Conservation (phyloP, 257 asterid species). For the Euphrasia confusa region DNA sequence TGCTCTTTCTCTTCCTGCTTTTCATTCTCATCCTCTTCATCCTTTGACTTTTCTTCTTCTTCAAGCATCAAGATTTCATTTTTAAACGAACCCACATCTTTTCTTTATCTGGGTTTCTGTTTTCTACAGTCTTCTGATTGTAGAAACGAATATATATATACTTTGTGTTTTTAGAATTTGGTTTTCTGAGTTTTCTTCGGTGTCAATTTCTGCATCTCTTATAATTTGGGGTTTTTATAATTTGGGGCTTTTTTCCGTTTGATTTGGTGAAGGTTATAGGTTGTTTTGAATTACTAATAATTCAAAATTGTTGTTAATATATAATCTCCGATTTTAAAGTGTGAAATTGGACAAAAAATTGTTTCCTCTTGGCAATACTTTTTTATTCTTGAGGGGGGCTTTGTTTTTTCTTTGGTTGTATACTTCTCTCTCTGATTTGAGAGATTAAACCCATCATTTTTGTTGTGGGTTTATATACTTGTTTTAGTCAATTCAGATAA, state of each 20-base stretch:
- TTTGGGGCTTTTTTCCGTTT: too few species aligned
- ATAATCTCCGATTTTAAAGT: slow-evolving; percentile 32
- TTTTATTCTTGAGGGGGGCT: too few species aligned
- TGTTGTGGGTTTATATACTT: slow-evolving; percentile 61
- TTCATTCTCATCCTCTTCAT: slow-evolving; percentile 77
- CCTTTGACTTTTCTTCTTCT: slow-evolving; percentile 30
- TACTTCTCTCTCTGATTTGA: slow-evolving; percentile 27
- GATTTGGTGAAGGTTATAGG: slow-evolving; percentile 25
- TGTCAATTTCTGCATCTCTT: slow-evolving; percentile 13
- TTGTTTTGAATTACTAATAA: slow-evolving; percentile 13
- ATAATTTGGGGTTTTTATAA: slow-evolving; percentile 33
- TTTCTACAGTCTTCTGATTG: too few species aligned
- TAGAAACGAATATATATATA: neutral
- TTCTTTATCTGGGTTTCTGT: slow-evolving; percentile 40
- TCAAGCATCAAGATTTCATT: slow-evolving; percentile 26
- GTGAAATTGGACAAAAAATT: slow-evolving; percentile 29
- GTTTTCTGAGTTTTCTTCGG: slow-evolving; percentile 19
- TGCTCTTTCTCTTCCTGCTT: slow-evolving; percentile 70
- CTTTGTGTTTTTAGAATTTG: slow-evolving; percentile 16
- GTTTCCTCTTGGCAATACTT: neutral
- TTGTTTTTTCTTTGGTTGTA: slow-evolving; percentile 14
- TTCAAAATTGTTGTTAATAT: slow-evolving; percentile 31
- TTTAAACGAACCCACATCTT: slow-evolving; percentile 31
- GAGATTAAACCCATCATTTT: slow-evolving; percentile 46
- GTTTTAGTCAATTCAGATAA: slow-evolving; percentile 33